phyloP scores from a whole-genome alignment of 140 eudicot genomes.

The Flaveria floridana region DNA sequence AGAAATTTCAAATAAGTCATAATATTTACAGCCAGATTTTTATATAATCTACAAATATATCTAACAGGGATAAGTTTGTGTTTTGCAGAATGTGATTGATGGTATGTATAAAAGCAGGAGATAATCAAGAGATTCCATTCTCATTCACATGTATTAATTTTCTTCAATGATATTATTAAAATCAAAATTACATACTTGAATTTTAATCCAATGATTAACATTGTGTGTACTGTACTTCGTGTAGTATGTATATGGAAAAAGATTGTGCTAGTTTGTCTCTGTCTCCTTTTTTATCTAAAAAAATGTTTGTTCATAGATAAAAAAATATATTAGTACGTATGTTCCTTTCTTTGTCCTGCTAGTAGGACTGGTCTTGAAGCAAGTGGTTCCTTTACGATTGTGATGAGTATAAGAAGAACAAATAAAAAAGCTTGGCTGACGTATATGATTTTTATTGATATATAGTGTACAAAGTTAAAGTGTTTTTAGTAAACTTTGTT shows the following conservation, averaged over 20 bases:
- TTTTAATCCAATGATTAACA: neutral
- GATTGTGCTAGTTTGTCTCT: neutral
- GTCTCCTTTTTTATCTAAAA: neutral
- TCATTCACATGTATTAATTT: neutral
- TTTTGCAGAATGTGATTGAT: conserved; percentile 62
- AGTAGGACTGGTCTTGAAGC: neutral
- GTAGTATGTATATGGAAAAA: too few species aligned
- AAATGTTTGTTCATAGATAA: too few species aligned
- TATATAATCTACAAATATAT: neutral
- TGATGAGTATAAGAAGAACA: too few species aligned
- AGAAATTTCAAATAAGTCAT: neutral
- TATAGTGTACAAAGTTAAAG: too few species aligned
- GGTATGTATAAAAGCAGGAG: conserved; percentile 55
- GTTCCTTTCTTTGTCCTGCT: neutral
- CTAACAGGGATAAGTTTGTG: neutral
- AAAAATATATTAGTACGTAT: too few species aligned
- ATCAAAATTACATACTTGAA: too few species aligned
- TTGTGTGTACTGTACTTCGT: neutral
- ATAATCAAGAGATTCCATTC: neutral
- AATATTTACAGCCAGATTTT: neutral
- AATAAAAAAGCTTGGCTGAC: neutral
- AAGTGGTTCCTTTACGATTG: neutral
- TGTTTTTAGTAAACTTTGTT: too few species aligned
- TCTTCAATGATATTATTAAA: too few species aligned
- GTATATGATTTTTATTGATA: too few species aligned